Conservation (phyloP, 306 rosid species). For the Trifolium subterraneum region DNA sequence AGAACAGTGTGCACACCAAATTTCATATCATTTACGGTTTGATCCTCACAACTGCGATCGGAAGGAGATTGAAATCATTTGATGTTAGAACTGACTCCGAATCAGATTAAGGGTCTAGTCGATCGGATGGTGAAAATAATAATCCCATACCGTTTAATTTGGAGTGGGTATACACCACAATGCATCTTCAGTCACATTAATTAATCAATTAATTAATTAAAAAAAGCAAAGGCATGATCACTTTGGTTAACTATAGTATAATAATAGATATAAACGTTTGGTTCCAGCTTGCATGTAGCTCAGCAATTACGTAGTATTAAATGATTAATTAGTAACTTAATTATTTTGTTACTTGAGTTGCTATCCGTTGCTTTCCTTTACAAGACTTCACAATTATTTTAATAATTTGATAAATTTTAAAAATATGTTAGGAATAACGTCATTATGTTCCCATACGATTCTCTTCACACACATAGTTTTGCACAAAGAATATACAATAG, state of each 20-base stretch:
- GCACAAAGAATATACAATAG: background rate
- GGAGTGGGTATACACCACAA: background rate
- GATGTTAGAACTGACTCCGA: no score
- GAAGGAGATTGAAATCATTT: no score
- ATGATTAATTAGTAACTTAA: background rate
- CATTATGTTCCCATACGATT: constrained; percentile 35
- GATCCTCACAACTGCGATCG: no score
- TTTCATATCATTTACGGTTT: no score
- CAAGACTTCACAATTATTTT: constrained; percentile 12
- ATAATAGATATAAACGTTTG: constrained; percentile 12
- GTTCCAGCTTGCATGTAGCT: constrained; percentile 37
- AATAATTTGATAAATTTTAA: background rate
- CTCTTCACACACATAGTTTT: constrained; percentile 36
- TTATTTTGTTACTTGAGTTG: constrained; percentile 6
- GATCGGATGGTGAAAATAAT: no score
- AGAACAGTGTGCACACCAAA: no score
- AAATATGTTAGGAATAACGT: constrained; percentile 9
- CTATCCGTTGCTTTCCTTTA: constrained; percentile 15
- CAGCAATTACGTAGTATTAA: constrained; percentile 22
- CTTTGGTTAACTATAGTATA: background rate
- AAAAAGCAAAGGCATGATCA: constrained; percentile 17
- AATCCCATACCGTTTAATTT: no score
- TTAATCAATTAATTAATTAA: background rate
- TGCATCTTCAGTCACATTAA: background rate
- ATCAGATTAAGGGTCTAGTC: no score